Base-by-base conservation (phyloP, 2,329 filamentous ascomycete species). In the Phaeosphaeriaceae sp. region DNA sequence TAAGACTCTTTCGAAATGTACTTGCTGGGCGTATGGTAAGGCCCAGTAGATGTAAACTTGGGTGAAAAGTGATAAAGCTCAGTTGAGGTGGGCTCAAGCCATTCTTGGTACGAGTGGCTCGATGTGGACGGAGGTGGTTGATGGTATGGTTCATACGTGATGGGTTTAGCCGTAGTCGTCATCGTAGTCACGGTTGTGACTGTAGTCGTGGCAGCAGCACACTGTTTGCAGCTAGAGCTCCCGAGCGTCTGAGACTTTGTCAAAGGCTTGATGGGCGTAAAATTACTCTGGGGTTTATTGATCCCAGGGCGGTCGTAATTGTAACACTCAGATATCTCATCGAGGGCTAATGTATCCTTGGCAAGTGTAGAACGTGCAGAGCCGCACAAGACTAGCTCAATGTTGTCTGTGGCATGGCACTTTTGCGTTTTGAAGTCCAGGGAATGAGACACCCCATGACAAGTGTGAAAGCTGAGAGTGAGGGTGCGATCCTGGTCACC, bases 311-410 rank as follows among this genome's bases (percentile, higher is more conserved):
- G 13, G 13, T 42, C 42, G 40, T 47, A 46, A 9, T 53, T 38
- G 17, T 55, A 58, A 34, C 57, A 60, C 16, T 52, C 46, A n/a
- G 36, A 32, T 26, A 62, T 53, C 30, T 51, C 37, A 15, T 46
- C 42, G 17, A 50, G 33, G 13, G 57, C 28, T 21, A 35, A 52
- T 16, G 34, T 29, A 18, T 60, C 59, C 3, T 39, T 50, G 21
- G 35, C 11, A 2, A 41, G 32, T 8, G 48, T 40, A 4, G 46
- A 46, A 20, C 63, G 58, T n/a, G 41, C 40, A 11, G 45, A 43
- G 17, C 58, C 61, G 23, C 65, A 68, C 4, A 68, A 47, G 3
- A 65, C 57, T 12, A 67, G 46, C 47, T 68, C 65, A 12, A 65
- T 46, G 30, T 67, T 49, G 26, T 68, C 65, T 18, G 42, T 51